Base-by-base conservation (phyloP, 2,329 filamentous ascomycete genomes). In the Xylaria sp. region DNA sequence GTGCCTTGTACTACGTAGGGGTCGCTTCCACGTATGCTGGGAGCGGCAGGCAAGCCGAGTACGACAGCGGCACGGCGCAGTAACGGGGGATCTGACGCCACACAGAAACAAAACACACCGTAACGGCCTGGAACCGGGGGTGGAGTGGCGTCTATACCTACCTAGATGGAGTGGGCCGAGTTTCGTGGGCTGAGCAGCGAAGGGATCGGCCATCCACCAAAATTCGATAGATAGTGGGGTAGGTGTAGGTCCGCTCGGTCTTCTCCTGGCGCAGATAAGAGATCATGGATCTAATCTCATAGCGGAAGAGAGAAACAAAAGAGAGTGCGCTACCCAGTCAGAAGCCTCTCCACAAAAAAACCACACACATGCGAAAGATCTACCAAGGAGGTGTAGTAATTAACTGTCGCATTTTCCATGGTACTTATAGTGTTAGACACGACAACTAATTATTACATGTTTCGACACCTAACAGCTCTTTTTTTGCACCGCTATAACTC, bases 11-110 rank as follows among this genome's bases (percentile, higher is more conserved):
- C 56, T 28, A 20, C 52, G 44, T 34, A 55, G 54, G 32, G 34
- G 32, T 55, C 41, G 48, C 41, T 41, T 41, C 28, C 9, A 4
- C 25, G 5, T 8, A 54, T 34, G 25, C 8, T 28, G 28, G 34
- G 41, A 32, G 52, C 63, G 63, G 63, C 63, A 63, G 54, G 63
- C 63, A 69, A 69, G 32, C 44, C 67, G 67, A 63, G 63, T 65
- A 69, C 58, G 58, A 65, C 41, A 44, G 63, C 67, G 63, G 66
- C 48, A 63, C 61, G 51, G 57, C 61, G 60, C n/a, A 23, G n/a
- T 23, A 48, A 48, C n/a, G 18, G 46, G 46, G n/a, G 8, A 20
- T 39, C 37, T 58, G 54, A 51, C 51, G n/a, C 25, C 15, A 32
- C 34, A n/a, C 28, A 13, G n/a, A 32, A 9, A 51, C 23, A 7